Conservation (phyloP, 805 yeast species). For the Cyberlindnera misumaiensis region DNA sequence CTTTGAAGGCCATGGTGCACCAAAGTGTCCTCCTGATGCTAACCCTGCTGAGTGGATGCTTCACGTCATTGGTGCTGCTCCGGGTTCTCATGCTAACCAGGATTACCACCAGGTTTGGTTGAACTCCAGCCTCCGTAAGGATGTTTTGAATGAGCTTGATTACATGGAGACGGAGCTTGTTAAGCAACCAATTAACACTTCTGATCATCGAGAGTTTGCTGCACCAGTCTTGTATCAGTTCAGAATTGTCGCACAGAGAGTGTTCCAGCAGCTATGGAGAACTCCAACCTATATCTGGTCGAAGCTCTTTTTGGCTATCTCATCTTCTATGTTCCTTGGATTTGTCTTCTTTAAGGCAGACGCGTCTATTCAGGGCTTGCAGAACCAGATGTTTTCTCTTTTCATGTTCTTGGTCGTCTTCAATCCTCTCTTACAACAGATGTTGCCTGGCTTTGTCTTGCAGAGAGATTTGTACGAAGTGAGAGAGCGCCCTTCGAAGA, state of each 20-base stretch:
- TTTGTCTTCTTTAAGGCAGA: conserved; percentile 68
- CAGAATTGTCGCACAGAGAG: conserved; percentile 42
- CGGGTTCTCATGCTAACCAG: conserved; percentile 67
- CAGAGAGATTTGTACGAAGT: conserved; percentile 67
- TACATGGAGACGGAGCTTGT: conserved; percentile 56
- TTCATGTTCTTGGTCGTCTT: conserved; percentile 60
- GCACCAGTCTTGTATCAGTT: conserved; percentile 37
- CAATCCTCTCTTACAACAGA: conserved; percentile 54
- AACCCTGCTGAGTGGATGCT: conserved; percentile 93
- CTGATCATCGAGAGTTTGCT: conserved; percentile 37
- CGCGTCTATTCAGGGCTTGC: conserved; percentile 60
- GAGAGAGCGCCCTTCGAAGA: conserved; percentile 67
- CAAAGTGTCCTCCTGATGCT: conserved; percentile 58
- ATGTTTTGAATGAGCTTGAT: conserved; percentile 53
- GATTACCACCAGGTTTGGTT: conserved; percentile 54
- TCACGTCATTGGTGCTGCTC: conserved; percentile 78
- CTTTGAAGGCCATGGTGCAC: conserved; percentile 61
- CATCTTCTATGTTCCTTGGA: conserved; percentile 59
- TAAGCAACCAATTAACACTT: conserved; percentile 27
- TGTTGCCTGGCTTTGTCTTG: conserved; percentile 51
- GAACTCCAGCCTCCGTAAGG: conserved; percentile 51
- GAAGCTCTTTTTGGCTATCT: conserved; percentile 47
- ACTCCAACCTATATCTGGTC: conserved; percentile 57
- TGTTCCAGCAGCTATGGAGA: conserved; percentile 63
- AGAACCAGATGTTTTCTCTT: conserved; percentile 73